Evolutionary conservation across 2,329 filamentous ascomycete genomes (phyloP).

Genomic region (Neofusicoccum ribis): DNA sequence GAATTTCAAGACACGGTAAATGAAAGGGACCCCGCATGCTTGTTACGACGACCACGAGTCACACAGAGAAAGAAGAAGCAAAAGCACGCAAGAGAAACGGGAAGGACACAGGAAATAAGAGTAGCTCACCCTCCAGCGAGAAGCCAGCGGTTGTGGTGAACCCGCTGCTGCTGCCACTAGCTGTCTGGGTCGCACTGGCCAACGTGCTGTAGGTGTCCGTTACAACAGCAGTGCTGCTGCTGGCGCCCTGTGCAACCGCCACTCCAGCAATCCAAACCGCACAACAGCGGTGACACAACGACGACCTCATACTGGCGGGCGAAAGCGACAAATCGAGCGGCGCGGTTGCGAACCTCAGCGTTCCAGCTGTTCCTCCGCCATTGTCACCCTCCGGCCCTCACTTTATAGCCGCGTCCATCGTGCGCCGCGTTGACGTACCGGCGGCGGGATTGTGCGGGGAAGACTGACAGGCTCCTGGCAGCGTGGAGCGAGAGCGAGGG

Average conservation of each 20-base stretch:
- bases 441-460: neutral
- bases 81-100: neutral
- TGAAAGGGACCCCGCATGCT: conserved; percentile 6
- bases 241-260: conserved; percentile 7
- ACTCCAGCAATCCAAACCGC: neutral
- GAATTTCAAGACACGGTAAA: conserved; percentile 9
- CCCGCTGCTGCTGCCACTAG: neutral
- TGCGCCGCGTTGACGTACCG: neutral
- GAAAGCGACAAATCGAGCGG: neutral
- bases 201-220: neutral
- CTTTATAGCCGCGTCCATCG: neutral
- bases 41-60: neutral
- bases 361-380: neutral
- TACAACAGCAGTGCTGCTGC: neutral
- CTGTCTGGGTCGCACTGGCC: neutral
- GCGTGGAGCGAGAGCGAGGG: neutral
- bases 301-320: neutral
- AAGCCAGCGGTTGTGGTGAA: neutral
- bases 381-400: neutral
- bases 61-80: neutral
- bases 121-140: conserved; percentile 2
- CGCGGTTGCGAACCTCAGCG: too few relatives aligned
- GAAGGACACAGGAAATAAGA: neutral
- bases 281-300: neutral
- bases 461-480: neutral